Evolutionary conservation across 495 filamentous ascomycete genomes (phyloP).

Genomic region (Oidiodendron maius): DNA sequence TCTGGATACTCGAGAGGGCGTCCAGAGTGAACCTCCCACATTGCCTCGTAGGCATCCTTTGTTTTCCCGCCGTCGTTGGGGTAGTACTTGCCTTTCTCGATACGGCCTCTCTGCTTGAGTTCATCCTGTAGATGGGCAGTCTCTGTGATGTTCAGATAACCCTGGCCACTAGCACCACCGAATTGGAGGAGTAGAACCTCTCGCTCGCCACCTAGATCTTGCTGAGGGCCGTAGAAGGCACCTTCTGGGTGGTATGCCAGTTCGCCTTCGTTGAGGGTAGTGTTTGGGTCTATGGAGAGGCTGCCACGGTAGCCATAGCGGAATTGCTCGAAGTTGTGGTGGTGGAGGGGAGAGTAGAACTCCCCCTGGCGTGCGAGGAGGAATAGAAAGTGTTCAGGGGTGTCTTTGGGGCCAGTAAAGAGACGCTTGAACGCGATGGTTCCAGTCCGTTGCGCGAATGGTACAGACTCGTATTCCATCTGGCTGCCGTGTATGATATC

Average conservation of each 20-base stretch:
- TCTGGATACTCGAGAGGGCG: neutral
- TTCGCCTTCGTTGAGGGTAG: neutral
- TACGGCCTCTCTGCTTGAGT: neutral
- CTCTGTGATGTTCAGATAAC: neutral
- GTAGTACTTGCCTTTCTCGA: neutral
- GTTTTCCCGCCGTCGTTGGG: neutral
- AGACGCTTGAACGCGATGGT: neutral
- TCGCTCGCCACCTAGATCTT: neutral
- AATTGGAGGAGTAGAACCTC: neutral
- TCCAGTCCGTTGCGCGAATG: neutral
- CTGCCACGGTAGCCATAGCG: neutral
- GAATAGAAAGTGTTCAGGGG: conserved; percentile 1
- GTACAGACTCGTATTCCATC: neutral
- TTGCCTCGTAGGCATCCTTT: neutral
- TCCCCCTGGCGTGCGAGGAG: neutral
- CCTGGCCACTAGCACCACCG: neutral
- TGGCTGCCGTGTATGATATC: neutral
- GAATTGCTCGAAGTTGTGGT: conserved; percentile 8
- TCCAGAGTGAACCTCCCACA: neutral
- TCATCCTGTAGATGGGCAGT: neutral
- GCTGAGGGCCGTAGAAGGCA: neutral
- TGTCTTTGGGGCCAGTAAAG: neutral
- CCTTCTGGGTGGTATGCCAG: conserved; percentile 2
- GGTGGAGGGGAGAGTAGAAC: conserved; percentile 4
- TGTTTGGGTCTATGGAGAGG: neutral